phyloP scores from a whole-genome alignment of 495 filamentous ascomycete species.

The Penicillium turbatum region DNA sequence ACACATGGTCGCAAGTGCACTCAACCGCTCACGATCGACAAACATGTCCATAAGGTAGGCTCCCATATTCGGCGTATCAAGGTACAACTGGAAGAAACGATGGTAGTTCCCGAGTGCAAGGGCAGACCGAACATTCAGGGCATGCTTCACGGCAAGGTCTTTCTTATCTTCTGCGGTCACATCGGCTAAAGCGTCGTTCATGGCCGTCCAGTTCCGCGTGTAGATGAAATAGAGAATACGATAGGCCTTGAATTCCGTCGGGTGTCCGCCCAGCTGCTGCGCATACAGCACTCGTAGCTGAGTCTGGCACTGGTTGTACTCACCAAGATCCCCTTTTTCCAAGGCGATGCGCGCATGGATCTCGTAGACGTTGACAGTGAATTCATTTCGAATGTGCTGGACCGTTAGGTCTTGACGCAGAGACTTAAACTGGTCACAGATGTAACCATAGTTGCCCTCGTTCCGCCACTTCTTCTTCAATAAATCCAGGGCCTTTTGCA shows the following conservation, averaged over 20 bases:
- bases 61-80: constrained; percentile 94
- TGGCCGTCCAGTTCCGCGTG: constrained; percentile 94
- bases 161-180: constrained; percentile 94
- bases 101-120: constrained; percentile 94
- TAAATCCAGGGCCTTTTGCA: constrained; percentile 78
- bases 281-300: constrained; percentile 88
- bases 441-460: constrained; percentile 92
- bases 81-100: constrained; percentile 91
- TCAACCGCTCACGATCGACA: constrained; percentile 84
- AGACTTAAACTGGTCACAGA: constrained; percentile 99
- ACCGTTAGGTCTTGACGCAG: constrained; percentile 97
- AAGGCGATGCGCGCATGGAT: constrained; percentile 96
- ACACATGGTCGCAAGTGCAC: constrained; percentile 84
- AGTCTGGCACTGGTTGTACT: constrained; percentile 99
- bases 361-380: constrained; percentile 94
- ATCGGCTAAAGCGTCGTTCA: constrained; percentile 97
- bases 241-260: constrained; percentile 97
- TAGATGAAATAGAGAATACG: constrained; percentile 99
- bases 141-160: constrained; percentile 80
- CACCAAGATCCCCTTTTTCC: constrained; percentile 98
- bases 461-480: constrained; percentile 92
- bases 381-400: constrained; percentile 91
- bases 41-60: constrained; percentile 99
- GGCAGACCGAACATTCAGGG: constrained; percentile 83
- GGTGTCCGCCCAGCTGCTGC: constrained; percentile 80